These are phyloP conservation scores for Peribolospora baueri DNA, from an alignment of 768 basidiomycete genomes.

Conservation along the genomic window DNA sequence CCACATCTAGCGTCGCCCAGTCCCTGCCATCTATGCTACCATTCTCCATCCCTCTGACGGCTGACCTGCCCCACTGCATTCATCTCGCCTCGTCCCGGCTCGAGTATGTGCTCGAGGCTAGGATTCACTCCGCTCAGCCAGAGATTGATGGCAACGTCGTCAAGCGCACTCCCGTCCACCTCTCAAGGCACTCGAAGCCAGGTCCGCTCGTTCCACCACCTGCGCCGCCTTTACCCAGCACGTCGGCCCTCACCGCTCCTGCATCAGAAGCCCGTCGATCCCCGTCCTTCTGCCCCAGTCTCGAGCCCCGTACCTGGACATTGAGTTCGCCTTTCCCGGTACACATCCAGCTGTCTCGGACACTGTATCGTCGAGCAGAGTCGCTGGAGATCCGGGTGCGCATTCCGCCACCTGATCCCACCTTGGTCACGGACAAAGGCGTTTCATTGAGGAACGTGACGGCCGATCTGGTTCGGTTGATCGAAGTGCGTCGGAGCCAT, in stretches of 20 bases:
- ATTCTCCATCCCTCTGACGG: slow-evolving; percentile 55
- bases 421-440: slow-evolving; percentile 43
- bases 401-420: slow-evolving; percentile 45
- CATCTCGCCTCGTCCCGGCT: slow-evolving; percentile 51
- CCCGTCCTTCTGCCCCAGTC: no score
- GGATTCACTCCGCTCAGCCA: slow-evolving; percentile 26
- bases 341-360: slow-evolving; percentile 44
- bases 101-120: slow-evolving; percentile 43
- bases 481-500: slow-evolving; percentile 26
- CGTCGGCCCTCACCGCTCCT: no score
- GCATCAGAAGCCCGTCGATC: no score
- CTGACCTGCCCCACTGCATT: slow-evolving; percentile 62
- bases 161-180: not conserved
- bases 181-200: not conserved
- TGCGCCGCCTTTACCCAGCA: no score
- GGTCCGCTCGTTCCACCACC: no score
- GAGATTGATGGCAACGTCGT: not conserved
- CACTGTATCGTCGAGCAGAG: slow-evolving; percentile 46
- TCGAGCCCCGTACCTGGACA: not conserved
- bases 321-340: slow-evolving; percentile 34
- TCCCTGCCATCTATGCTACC: slow-evolving; percentile 38
- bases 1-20: not conserved
- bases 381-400: slow-evolving; percentile 55
- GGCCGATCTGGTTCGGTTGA: slow-evolving; percentile 44
- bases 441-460: slow-evolving; percentile 55